Evolutionary conservation across 2,329 filamentous ascomycete genomes (phyloP).

Genomic region (Karstenula rhodostoma): DNA sequence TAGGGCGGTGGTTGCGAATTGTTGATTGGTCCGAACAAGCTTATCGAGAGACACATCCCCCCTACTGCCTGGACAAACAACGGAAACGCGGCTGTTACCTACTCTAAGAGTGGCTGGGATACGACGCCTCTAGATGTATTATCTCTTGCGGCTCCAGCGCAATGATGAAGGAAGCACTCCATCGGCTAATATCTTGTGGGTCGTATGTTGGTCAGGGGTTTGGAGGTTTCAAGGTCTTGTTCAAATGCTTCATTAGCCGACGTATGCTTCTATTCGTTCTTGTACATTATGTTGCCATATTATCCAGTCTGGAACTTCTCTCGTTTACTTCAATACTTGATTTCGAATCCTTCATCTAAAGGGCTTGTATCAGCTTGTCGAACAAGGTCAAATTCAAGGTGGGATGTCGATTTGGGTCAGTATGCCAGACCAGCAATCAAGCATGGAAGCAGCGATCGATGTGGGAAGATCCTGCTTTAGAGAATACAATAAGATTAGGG

Average conservation of each 20-base stretch:
- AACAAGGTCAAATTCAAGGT: constrained; percentile 1
- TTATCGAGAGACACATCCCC: background rate
- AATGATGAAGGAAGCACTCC: background rate
- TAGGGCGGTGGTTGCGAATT: background rate
- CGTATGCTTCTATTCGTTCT: background rate
- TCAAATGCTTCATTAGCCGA: background rate
- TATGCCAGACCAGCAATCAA: background rate
- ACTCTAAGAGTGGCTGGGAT: background rate
- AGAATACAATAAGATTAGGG: background rate
- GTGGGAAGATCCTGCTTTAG: background rate
- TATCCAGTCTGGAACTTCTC: background rate
- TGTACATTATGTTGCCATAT: background rate
- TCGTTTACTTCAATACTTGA: background rate
- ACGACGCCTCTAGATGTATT: background rate
- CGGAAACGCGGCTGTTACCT: constrained; percentile 3
- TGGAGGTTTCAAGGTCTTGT: background rate
- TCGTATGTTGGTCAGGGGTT: background rate
- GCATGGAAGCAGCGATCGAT: background rate
- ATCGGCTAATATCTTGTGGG: background rate
- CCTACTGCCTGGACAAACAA: background rate
- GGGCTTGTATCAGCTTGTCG: background rate
- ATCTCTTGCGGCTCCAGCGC: background rate
- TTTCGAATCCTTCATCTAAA: background rate
- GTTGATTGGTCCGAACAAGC: background rate
- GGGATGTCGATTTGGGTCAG: background rate